Conservation (phyloP, 2,329 filamentous ascomycete species). For the Falciphora oryzae region DNA sequence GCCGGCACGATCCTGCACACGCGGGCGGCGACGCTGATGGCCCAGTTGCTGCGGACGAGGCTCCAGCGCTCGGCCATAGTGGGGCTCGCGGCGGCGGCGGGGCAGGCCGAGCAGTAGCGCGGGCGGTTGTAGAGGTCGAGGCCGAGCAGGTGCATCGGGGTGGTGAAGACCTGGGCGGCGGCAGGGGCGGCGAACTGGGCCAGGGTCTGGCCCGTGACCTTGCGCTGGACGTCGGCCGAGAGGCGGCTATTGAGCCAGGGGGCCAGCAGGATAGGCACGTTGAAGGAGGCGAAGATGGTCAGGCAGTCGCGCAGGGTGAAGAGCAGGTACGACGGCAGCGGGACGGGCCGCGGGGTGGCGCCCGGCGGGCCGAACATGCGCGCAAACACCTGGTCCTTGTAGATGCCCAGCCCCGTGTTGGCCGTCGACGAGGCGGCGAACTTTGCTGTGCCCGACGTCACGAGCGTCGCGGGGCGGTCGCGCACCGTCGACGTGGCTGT, state of each 20-base stretch:
- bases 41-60: conserved; percentile 70
- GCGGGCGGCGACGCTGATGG: conserved; percentile 64
- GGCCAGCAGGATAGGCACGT: conserved; percentile 73
- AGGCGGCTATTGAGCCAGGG: conserved; percentile 56
- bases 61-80: conserved; percentile 55
- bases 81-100: conserved; percentile 25
- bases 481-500: conserved; percentile 63
- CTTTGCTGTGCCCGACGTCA: conserved; percentile 71
- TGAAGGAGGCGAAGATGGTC: conserved; percentile 90
- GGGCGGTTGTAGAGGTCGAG: conserved; percentile 79
- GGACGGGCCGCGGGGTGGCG: conserved; percentile 50
- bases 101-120: conserved; percentile 29
- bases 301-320: conserved; percentile 80
- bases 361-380: conserved; percentile 67
- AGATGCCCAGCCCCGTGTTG: conserved; percentile 80
- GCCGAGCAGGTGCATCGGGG: conserved; percentile 78
- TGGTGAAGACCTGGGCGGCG: conserved; percentile 70
- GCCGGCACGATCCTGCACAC: conserved; percentile 84
- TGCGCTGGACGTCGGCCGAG: conserved; percentile 43
- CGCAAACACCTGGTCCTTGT: conserved; percentile 85
- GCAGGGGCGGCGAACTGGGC: conserved; percentile 81
- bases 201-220: conserved; percentile 49
- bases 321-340: conserved; percentile 65
- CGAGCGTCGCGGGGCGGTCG: conserved; percentile 49
- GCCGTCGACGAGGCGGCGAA: conserved; percentile 75